Evolutionary conservation across 192 early-diverging fungal genomes (phyloP), one percentile per base, ranked within the genome.

Genomic region (Linnemannia schmuckeri): DNA sequence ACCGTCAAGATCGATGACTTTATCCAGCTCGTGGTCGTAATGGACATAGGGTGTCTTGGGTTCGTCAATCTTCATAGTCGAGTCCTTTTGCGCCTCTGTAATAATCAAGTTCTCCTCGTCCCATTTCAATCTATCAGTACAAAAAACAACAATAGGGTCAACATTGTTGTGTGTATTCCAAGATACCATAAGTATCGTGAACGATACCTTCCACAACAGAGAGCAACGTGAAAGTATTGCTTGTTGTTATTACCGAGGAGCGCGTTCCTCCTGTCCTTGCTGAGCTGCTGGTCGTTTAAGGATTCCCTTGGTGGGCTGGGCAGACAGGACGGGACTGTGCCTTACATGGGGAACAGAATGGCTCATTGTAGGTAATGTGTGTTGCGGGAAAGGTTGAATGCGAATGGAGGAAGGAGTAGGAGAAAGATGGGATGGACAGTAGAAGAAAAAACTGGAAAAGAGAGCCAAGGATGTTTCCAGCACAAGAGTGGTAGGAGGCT

Each of bases 61-160:
- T 84, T 99, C 98, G 46, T 94, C 93, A 9, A 99, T 96, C 89
- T 99, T 99, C 99, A 99, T 99, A 42, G 95, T 98, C 30, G 95
- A 90, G 72, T 94, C 94, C 88, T 97, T 97, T 84, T 97, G 94
- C 8, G 95, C 93, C 87, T 99, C 98, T 2, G 97, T 98, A 4
- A 97, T 88, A 79, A 92, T 90, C 54, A 99, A 80, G 88, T 97
- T 98, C 81, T 97, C 97, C 90, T 99, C 97, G 86, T 98, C 97
- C 97, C 97, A 98, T 76, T 93, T 94, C 85, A 98, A 89, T 72
- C 97, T 94, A 82, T 73, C 35, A 24, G 1, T 4, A 71, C 37
- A 22, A 71, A 41, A 41, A 8, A 3, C 12, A 8, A 40, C 13
- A 42, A 38, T 6, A 38, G 6, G 7, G 27, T 66, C 30, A 66